These are phyloP conservation scores for Hypoxylon sp. DNA, from an alignment of 2,329 filamentous ascomycete genomes.

Conservation along the genomic window DNA sequence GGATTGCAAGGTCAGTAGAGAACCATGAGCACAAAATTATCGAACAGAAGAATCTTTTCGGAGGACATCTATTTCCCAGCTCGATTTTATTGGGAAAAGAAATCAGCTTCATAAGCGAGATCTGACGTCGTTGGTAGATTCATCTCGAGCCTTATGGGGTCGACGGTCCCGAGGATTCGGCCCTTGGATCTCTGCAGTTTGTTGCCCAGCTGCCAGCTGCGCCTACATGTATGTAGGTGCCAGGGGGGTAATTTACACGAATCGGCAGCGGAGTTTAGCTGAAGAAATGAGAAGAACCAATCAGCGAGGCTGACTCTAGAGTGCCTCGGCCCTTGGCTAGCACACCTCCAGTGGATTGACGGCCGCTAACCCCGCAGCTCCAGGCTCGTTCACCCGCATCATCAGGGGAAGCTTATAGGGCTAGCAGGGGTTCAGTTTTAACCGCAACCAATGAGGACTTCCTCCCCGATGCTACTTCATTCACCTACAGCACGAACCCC, in stretches of 20 bases:
- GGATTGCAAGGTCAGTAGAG: neutral
- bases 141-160: constrained; percentile 7
- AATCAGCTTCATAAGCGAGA: neutral
- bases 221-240: neutral
- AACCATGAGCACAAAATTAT: neutral
- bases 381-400: constrained; percentile 14
- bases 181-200: constrained; percentile 1
- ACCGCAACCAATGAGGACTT: constrained; percentile 30
- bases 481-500: neutral
- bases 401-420: constrained; percentile 19
- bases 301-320: constrained; percentile 7
- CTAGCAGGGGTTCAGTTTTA: constrained; percentile 32
- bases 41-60: neutral
- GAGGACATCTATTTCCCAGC: neutral
- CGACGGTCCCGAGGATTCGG: constrained; percentile 20
- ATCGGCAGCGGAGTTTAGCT: constrained; percentile 7
- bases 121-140: neutral
- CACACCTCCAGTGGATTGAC: constrained; percentile 10
- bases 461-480: constrained; percentile 6
- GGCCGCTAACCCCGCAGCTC: constrained; percentile 40
- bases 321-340: constrained; percentile 14
- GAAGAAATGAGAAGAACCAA: constrained; percentile 6
- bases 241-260: constrained; percentile 13
- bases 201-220: constrained; percentile 5
- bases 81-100: neutral